Conservation (phyloP, 768 basidiomycete genomes). For the Serendipita vermifera region DNA sequence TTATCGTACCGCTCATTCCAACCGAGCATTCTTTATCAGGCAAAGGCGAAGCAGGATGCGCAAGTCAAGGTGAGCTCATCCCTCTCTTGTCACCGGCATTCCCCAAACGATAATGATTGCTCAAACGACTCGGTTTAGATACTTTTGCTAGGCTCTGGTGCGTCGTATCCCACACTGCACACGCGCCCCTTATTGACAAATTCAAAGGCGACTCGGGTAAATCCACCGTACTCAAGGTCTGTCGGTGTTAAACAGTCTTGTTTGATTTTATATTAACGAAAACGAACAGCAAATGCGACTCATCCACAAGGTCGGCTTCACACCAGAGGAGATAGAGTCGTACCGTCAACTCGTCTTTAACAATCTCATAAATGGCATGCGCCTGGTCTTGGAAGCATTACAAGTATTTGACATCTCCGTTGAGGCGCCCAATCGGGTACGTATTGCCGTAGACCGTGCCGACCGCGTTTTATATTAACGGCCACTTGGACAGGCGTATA, state of each 20-base stretch:
- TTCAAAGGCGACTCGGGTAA: slow-evolving; percentile 60
- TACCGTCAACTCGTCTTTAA: slow-evolving; percentile 88
- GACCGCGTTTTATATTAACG: background rate
- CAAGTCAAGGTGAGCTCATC: slow-evolving; percentile 57
- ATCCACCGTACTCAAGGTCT: slow-evolving; percentile 80
- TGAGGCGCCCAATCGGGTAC: slow-evolving; percentile 39
- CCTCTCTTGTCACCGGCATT: background rate
- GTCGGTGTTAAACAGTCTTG: background rate
- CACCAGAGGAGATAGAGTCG: slow-evolving; percentile 65
- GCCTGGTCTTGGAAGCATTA: slow-evolving; percentile 74
- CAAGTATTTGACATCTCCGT: slow-evolving; percentile 76
- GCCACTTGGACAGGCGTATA: slow-evolving; percentile 26
- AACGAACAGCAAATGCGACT: slow-evolving; percentile 96
- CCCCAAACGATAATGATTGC: background rate
- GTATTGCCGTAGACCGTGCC: background rate
- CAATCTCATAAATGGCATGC: slow-evolving; percentile 79
- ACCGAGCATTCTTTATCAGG: slow-evolving; percentile 29
- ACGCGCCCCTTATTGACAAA: no score
- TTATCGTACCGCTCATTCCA: slow-evolving; percentile 11
- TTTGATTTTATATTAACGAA: no score
- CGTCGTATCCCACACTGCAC: background rate
- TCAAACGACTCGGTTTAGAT: slow-evolving; percentile 37
- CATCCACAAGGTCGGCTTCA: slow-evolving; percentile 81
- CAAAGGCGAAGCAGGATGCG: slow-evolving; percentile 52
- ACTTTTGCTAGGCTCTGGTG: slow-evolving; percentile 75